These are phyloP conservation scores for Suhomyces choctaworum DNA, from an alignment of 1,139 yeast species.

Conservation along the genomic window DNA sequence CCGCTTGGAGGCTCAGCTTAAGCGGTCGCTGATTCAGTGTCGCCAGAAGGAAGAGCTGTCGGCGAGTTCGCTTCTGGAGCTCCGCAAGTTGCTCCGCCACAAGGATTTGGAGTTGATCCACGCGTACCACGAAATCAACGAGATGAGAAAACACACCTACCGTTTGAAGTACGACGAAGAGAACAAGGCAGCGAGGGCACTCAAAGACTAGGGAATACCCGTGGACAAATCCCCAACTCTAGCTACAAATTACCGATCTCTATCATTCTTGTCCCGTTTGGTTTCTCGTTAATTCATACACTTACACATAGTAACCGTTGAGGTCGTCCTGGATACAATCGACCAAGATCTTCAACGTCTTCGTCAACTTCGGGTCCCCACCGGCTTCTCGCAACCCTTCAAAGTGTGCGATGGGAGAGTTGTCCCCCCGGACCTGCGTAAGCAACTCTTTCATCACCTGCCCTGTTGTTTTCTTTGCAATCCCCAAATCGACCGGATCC, in stretches of 20 bases:
- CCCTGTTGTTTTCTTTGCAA: slow-evolving; percentile 3
- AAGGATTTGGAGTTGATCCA: slow-evolving; percentile 5
- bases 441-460: slow-evolving; percentile 2
- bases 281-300: too few species aligned
- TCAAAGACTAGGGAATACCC: too few species aligned
- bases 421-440: neutral
- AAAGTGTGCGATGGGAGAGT: slow-evolving; percentile 3
- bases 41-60: neutral
- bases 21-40: neutral
- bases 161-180: slow-evolving; percentile 1
- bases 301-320: slow-evolving; percentile 13
- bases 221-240: too few species aligned
- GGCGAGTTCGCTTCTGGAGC: neutral
- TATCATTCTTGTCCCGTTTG: too few species aligned
- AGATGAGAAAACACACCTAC: slow-evolving; percentile 3
- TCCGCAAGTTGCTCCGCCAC: neutral
- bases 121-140: slow-evolving; percentile 1
- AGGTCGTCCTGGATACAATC: slow-evolving; percentile 16
- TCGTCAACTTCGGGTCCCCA: slow-evolving; percentile 2
- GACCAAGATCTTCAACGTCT: slow-evolving; percentile 10
- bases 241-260: too few species aligned
- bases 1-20: neutral
- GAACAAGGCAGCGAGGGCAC: too few species aligned
- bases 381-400: slow-evolving; percentile 1
- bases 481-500: neutral